phyloP scores from a whole-genome alignment of 176 grass and related monocot genomes.

The Ensete glaucum region DNA sequence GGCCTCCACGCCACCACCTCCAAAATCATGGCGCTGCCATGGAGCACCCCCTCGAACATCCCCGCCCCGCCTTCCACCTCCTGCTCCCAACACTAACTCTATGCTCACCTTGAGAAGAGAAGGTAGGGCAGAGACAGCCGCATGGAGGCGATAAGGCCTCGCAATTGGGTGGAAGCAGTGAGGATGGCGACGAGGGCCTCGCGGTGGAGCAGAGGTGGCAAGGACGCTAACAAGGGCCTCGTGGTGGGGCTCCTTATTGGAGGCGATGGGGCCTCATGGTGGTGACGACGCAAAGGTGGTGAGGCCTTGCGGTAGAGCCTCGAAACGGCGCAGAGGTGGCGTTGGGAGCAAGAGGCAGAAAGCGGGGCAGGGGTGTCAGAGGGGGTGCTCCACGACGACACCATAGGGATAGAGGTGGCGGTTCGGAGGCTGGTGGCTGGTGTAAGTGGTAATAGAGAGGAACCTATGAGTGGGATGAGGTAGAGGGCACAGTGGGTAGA shows the following conservation, averaged over 20 bases:
- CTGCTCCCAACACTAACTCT: conserved; percentile 88
- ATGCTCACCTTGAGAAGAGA: neutral
- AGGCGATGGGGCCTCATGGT: too few species aligned
- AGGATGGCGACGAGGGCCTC: conserved; percentile 41
- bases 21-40: conserved; percentile 43
- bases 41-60: conserved; percentile 73
- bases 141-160: too few species aligned
- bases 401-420: conserved; percentile 54
- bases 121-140: too few species aligned
- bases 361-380: conserved; percentile 58
- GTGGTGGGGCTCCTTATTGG: too few species aligned
- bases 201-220: conserved; percentile 37
- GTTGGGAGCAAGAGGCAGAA: conserved; percentile 84
- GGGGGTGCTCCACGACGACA: conserved; percentile 54
- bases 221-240: conserved; percentile 31
- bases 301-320: too few species aligned
- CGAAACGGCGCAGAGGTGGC: conserved; percentile 36
- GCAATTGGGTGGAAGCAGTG: conserved; percentile 36
- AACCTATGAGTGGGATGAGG: conserved; percentile 53
- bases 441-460: neutral
- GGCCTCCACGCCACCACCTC: conserved; percentile 57
- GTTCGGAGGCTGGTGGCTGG: conserved; percentile 24
- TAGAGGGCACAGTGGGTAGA: conserved; percentile 25
- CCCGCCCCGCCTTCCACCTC: conserved; percentile 57
- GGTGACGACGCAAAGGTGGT: too few species aligned